A percentile compares a stretch with the other conserved stretches of the same genome.
These are phyloP conservation scores for Globisporangium heterothallicum DNA, from an alignment of 352 stramenopile species.

Conservation along the genomic window DNA sequence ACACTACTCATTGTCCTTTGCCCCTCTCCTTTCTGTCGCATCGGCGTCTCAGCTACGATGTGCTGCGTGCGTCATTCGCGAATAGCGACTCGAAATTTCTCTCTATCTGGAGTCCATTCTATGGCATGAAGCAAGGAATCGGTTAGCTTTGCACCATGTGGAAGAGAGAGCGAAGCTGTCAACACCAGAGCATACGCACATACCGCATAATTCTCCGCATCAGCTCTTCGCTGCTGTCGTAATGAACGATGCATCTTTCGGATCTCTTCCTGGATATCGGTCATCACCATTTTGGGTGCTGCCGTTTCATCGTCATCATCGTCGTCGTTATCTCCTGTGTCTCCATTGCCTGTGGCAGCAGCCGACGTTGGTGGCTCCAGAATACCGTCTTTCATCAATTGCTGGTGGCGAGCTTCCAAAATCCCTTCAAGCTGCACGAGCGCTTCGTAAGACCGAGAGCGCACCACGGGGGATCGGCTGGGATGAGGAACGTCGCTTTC, in stretches of 20 bases:
- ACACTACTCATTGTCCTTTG: too few relatives aligned
- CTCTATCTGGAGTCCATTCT: too few relatives aligned
- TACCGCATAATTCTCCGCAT: background rate
- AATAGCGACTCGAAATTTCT: slow-evolving; percentile 2
- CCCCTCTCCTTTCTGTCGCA: too few relatives aligned
- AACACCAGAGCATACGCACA: too few relatives aligned
- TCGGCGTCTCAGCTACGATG: too few relatives aligned
- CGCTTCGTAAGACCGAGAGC: slow-evolving; percentile 68
- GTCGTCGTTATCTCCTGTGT: background rate
- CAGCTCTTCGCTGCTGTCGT: background rate
- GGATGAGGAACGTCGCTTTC: background rate
- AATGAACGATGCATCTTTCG: slow-evolving; percentile 21
- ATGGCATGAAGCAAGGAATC: too few relatives aligned
- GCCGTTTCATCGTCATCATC: background rate
- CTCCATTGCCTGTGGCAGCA: background rate
- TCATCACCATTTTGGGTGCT: background rate
- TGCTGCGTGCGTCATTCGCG: background rate
- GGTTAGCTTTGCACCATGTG: too few relatives aligned
- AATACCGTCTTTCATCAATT: slow-evolving; percentile 53
- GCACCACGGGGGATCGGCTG: slow-evolving; percentile 11
- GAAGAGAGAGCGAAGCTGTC: too few relatives aligned
- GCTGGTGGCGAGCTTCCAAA: slow-evolving; percentile 62
- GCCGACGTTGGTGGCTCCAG: slow-evolving; percentile 3
- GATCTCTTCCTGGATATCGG: slow-evolving; percentile 22
- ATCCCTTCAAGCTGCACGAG: slow-evolving; percentile 69